These are phyloP conservation scores for Nicotiana benthamiana DNA, from an alignment of 257 asterid species.

Conservation along the genomic window DNA sequence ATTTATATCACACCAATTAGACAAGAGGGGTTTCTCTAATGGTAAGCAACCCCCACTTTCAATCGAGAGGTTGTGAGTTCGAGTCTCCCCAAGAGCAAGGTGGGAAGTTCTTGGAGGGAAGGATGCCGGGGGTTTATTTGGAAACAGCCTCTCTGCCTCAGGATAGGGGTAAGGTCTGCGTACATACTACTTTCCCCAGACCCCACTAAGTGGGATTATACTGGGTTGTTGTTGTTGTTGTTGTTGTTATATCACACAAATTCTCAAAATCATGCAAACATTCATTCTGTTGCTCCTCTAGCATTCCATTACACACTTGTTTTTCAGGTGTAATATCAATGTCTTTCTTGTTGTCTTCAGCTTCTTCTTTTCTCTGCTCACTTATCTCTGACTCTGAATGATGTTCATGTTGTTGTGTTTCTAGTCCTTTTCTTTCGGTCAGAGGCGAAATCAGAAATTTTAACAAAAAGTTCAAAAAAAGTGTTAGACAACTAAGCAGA, in stretches of 20 bases:
- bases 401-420: background rate
- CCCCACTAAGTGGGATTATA: too few relatives aligned
- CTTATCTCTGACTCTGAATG: background rate
- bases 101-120: too few relatives aligned
- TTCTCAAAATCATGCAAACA: background rate
- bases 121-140: too few relatives aligned
- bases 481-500: background rate
- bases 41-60: too few relatives aligned
- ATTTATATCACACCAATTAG: background rate
- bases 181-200: too few relatives aligned
- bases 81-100: too few relatives aligned
- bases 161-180: too few relatives aligned
- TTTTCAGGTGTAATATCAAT: background rate
- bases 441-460: background rate
- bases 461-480: background rate
- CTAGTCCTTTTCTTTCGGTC: background rate
- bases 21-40: too few relatives aligned
- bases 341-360: background rate
- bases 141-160: too few relatives aligned
- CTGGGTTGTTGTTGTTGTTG: too few relatives aligned
- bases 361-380: background rate
- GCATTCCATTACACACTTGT: background rate
- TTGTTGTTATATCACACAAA: background rate
- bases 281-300: background rate
- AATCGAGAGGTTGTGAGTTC: too few relatives aligned